Evolutionary conservation across 352 stramenopile species (phyloP).

Genomic region (Globisporangium nodosum): DNA sequence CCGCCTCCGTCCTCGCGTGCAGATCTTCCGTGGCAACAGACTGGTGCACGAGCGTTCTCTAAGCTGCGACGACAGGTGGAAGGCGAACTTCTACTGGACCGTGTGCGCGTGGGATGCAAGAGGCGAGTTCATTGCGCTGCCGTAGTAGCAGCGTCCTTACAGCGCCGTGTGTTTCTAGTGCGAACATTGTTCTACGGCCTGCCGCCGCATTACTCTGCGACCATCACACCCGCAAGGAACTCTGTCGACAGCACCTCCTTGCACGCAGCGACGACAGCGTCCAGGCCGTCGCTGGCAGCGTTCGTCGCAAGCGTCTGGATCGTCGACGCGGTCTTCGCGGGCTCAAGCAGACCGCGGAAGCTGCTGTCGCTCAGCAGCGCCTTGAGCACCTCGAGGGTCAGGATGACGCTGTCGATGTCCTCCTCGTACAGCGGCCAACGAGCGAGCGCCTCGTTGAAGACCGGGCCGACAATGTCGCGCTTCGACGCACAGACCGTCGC

Average conservation of each 20-base stretch:
- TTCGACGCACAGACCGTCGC: conserved; percentile 31
- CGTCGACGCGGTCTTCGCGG: conserved; percentile 38
- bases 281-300: conserved; percentile 33
- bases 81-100: conserved; percentile 42
- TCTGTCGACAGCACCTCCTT: conserved; percentile 21
- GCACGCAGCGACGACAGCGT: conserved; percentile 33
- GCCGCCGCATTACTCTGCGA: not conserved
- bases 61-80: conserved; percentile 16
- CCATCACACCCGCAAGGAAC: not conserved
- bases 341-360: conserved; percentile 31
- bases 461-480: conserved; percentile 28
- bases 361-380: conserved; percentile 25
- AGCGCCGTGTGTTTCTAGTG: too few relatives aligned
- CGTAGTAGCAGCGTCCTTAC: not conserved
- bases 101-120: conserved; percentile 39
- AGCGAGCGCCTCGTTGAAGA: conserved; percentile 37
- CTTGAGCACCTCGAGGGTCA: conserved; percentile 42
- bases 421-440: conserved; percentile 65
- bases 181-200: not conserved
- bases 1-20: conserved; percentile 27
- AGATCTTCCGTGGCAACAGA: conserved; percentile 45
- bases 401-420: conserved; percentile 47
- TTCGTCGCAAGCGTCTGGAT: conserved; percentile 44
- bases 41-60: conserved; percentile 33
- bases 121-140: conserved; percentile 20